A percentile compares a stretch with the other conserved stretches of the same genome.
phyloP scores from a whole-genome alignment of 805 yeast species.

The Lipomyces japonicus region DNA sequence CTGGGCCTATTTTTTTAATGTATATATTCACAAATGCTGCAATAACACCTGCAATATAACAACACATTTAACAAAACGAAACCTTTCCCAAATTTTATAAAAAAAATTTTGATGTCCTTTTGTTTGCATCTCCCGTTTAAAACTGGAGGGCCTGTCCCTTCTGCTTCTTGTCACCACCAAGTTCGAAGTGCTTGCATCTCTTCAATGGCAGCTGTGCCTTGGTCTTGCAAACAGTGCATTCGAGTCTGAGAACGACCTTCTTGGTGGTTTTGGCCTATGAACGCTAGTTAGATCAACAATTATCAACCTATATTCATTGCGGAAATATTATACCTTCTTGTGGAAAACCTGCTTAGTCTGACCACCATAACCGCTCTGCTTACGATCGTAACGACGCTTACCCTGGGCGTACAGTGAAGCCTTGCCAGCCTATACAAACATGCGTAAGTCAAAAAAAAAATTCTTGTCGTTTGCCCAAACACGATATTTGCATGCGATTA shows the following conservation, averaged over 20 bases:
- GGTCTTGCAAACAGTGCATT: slow-evolving; percentile 98
- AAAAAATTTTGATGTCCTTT: no score
- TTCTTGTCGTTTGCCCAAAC: no score
- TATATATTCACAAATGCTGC: no score
- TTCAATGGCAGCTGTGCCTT: slow-evolving; percentile 95
- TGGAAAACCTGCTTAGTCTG: slow-evolving; percentile 99
- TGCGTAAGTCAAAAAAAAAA: no score
- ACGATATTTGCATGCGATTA: no score
- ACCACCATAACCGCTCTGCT: slow-evolving; percentile 99
- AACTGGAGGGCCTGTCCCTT: slow-evolving; percentile 99
- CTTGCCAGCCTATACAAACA: slow-evolving; percentile 72
- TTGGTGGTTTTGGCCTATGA: slow-evolving; percentile 91
- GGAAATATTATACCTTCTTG: slow-evolving; percentile 60
- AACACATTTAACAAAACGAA: no score
- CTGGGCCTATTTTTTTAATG: no score
- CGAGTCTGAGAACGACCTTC: slow-evolving; percentile 99
- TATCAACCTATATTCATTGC: background rate
- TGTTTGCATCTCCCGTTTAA: no score
- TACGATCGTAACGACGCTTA: slow-evolving; percentile 99
- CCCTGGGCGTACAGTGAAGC: slow-evolving; percentile 99
- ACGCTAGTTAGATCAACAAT: background rate
- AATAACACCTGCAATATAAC: no score
- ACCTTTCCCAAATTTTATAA: no score
- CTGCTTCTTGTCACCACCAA: slow-evolving; percentile 99
- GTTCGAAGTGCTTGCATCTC: slow-evolving; percentile 99